Conservation (phyloP, 2,329 filamentous ascomycete species). For the Sphaerulina musiva region DNA sequence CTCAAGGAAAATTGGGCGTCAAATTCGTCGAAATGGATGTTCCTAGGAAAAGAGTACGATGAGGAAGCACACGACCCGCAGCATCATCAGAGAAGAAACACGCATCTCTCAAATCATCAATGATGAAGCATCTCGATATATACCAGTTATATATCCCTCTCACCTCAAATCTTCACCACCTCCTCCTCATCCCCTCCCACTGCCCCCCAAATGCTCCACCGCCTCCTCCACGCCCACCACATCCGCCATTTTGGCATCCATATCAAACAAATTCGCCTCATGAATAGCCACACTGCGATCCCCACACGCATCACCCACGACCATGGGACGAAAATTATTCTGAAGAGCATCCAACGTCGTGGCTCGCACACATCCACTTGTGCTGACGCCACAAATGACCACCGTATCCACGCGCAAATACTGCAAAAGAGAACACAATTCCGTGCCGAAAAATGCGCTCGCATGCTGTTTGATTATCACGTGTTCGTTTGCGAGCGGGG, state of each 20-base stretch:
- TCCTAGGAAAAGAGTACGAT: too few relatives aligned
- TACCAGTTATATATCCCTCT: too few relatives aligned
- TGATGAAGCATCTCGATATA: too few relatives aligned
- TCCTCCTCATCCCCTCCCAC: not conserved
- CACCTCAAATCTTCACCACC: not conserved
- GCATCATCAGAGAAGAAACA: too few relatives aligned
- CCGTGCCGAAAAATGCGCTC: slow-evolving; percentile 24
- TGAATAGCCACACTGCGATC: slow-evolving; percentile 23
- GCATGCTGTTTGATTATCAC: slow-evolving; percentile 22
- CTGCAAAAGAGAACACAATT: slow-evolving; percentile 15
- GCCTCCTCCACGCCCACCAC: slow-evolving; percentile 23
- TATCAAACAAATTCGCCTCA: slow-evolving; percentile 26
- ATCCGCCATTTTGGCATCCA: slow-evolving; percentile 27
- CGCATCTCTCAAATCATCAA: too few relatives aligned
- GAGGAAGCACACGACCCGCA: too few relatives aligned
- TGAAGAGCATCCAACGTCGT: slow-evolving; percentile 25
- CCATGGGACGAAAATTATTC: slow-evolving; percentile 21
- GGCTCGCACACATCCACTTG: slow-evolving; percentile 24
- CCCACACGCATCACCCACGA: slow-evolving; percentile 23
- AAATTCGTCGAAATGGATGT: too few relatives aligned
- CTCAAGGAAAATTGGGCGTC: too few relatives aligned
- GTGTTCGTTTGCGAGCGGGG: slow-evolving; percentile 16
- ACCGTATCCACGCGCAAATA: slow-evolving; percentile 22
- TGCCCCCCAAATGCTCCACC: slow-evolving; percentile 11
- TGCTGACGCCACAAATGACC: slow-evolving; percentile 24